These are phyloP conservation scores for Fistulinella cinereoalba DNA, from an alignment of 1,284 basidiomycete genomes.

Conservation along the genomic window DNA sequence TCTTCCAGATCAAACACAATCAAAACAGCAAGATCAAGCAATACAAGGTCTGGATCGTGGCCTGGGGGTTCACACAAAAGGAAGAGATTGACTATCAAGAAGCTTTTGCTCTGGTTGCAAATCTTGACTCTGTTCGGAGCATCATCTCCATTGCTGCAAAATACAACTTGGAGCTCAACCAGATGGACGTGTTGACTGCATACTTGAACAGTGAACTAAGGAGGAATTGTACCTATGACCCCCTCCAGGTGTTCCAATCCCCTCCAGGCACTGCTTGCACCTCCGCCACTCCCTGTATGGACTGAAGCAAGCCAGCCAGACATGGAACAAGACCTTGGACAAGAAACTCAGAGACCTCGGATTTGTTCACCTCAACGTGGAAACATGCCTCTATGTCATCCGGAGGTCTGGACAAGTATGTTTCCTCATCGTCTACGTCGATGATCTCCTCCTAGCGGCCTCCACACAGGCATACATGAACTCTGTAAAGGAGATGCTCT, in stretches of 20 bases:
- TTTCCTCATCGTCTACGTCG: background rate
- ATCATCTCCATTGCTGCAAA: slow-evolving; percentile 23
- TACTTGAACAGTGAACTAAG: background rate
- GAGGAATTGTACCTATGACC: background rate
- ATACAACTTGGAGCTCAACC: background rate
- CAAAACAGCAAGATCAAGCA: background rate
- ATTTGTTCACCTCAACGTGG: background rate
- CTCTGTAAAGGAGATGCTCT: background rate
- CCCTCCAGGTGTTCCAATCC: background rate
- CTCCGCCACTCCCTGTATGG: background rate
- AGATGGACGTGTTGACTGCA: background rate
- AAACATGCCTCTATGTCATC: background rate
- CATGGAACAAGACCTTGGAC: background rate
- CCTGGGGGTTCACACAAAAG: slow-evolving; percentile 29
- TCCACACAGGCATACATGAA: background rate
- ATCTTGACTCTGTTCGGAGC: too few relatives aligned
- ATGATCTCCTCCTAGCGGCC: background rate
- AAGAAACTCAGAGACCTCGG: background rate
- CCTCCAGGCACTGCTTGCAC: background rate
- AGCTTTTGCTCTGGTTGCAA: background rate
- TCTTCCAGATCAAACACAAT: background rate
- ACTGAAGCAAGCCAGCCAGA: background rate
- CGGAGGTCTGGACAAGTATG: background rate
- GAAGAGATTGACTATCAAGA: slow-evolving; percentile 4
- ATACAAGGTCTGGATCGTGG: slow-evolving; percentile 17